These are phyloP conservation scores for Borealophlyctis nickersoniae DNA, from an alignment of 192 early-diverging fungal genomes.

Conservation along the genomic window DNA sequence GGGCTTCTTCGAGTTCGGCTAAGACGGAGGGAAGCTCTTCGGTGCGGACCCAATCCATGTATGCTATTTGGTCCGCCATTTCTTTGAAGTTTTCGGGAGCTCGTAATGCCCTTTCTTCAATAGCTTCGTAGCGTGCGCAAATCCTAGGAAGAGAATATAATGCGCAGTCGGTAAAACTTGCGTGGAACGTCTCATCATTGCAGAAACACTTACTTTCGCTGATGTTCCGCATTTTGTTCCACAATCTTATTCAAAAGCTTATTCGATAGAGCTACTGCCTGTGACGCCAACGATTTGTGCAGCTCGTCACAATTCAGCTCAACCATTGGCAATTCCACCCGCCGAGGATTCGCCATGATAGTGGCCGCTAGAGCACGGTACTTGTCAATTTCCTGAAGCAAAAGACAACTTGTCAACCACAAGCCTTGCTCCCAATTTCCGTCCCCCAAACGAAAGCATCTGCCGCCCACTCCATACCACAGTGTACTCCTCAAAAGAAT, in stretches of 20 bases:
- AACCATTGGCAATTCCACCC: slow-evolving; percentile 51
- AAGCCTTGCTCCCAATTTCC: not conserved
- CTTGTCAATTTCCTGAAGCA: slow-evolving; percentile 52
- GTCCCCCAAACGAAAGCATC: not conserved
- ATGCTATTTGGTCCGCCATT: slow-evolving; percentile 63
- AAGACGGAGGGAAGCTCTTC: slow-evolving; percentile 48
- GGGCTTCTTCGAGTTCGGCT: slow-evolving; percentile 49
- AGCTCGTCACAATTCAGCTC: slow-evolving; percentile 52
- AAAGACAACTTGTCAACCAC: not conserved
- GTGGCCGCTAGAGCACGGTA: slow-evolving; percentile 36
- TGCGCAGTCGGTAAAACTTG: not conserved
- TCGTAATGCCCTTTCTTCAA: slow-evolving; percentile 47
- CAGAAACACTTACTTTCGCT: slow-evolving; percentile 32
- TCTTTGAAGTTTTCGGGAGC: slow-evolving; percentile 62
- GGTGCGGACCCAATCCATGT: slow-evolving; percentile 48
- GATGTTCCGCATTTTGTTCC: slow-evolving; percentile 45
- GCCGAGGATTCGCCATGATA: slow-evolving; percentile 37
- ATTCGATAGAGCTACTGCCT: slow-evolving; percentile 42
- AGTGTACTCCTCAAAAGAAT: slow-evolving; percentile 53
- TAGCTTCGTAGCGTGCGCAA: slow-evolving; percentile 49
- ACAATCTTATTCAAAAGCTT: slow-evolving; percentile 49
- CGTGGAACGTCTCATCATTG: slow-evolving; percentile 3
- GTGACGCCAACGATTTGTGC: slow-evolving; percentile 40
- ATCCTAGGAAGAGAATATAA: slow-evolving; percentile 34
- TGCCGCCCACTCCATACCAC: slow-evolving; percentile 18